Percentiles rank a stretch among this genome's conserved stretches.
Conservation (phyloP, 306 rosid genomes). For the Cyclanthera cordifolia region DNA sequence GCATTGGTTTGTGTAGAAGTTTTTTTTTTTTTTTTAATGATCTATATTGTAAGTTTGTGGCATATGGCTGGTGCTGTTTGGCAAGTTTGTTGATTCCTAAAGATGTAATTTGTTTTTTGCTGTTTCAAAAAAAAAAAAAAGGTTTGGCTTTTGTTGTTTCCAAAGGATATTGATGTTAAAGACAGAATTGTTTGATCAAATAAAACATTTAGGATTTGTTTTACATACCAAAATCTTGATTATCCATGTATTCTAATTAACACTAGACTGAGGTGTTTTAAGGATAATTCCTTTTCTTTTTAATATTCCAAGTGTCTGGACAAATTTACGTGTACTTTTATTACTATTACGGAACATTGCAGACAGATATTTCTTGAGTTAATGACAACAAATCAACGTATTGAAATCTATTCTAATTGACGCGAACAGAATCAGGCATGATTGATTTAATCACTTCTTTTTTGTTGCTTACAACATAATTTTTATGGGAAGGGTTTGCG, state of each 20-base stretch:
- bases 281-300: too few species aligned
- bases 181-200: not conserved
- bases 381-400: too few species aligned
- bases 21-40: not conserved
- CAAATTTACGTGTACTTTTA: too few species aligned
- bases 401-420: too few species aligned
- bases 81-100: not conserved
- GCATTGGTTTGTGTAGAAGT: not conserved
- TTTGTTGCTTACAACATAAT: not conserved
- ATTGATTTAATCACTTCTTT: not conserved
- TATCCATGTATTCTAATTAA: not conserved
- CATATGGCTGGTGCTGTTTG: conserved; percentile 5
- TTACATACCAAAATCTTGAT: not conserved
- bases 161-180: not conserved
- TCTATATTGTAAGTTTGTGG: not conserved
- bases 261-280: not conserved
- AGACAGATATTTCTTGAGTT: too few species aligned
- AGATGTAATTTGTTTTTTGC: not conserved
- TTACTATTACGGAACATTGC: too few species aligned
- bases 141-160: not conserved
- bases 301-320: too few species aligned
- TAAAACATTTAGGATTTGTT: not conserved
- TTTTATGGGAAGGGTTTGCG: not conserved
- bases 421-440: too few species aligned
- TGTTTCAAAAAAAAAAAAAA: not conserved